Percentiles rank a stretch among this genome's conserved stretches.
Conservation (phyloP, 2,329 filamentous ascomycete genomes). For the Ceratocystis colombiana region DNA sequence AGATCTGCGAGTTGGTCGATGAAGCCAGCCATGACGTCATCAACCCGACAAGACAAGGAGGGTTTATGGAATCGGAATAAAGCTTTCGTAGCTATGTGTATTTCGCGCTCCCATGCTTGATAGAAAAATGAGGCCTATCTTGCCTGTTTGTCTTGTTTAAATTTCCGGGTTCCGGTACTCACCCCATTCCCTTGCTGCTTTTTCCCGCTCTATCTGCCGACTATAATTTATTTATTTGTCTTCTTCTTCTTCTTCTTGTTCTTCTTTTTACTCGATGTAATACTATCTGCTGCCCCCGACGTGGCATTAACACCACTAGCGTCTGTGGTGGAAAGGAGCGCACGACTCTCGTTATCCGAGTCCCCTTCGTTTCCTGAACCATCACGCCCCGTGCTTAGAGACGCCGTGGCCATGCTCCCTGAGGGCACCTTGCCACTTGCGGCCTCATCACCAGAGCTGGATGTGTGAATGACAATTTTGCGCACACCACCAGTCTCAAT, state of each 20-base stretch:
- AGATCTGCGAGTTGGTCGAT: background rate
- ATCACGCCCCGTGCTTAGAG: background rate
- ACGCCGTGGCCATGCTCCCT: background rate
- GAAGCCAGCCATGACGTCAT: background rate
- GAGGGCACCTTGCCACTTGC: background rate
- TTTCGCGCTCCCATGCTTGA: background rate
- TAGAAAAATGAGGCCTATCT: background rate
- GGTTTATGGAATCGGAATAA: no score
- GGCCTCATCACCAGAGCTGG: constrained; percentile 33
- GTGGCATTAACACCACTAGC: background rate
- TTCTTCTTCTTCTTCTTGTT: constrained; percentile 25
- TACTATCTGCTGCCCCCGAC: background rate
- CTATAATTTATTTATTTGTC: constrained; percentile 20
- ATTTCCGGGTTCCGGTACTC: no score
- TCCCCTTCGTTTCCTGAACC: background rate
- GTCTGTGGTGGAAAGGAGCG: background rate
- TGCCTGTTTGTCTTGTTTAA: no score
- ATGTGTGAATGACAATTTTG: constrained; percentile 56
- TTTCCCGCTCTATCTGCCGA: no score
- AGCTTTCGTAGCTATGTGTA: background rate
- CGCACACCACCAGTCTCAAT: constrained; percentile 62
- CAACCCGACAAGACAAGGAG: no score
- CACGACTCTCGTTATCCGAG: constrained; percentile 1
- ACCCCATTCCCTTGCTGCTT: no score
- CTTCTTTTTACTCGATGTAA: constrained; percentile 23